These are phyloP conservation scores for Dionaea muscipula DNA, from an alignment of 179 eudicot species.

Conservation along the genomic window DNA sequence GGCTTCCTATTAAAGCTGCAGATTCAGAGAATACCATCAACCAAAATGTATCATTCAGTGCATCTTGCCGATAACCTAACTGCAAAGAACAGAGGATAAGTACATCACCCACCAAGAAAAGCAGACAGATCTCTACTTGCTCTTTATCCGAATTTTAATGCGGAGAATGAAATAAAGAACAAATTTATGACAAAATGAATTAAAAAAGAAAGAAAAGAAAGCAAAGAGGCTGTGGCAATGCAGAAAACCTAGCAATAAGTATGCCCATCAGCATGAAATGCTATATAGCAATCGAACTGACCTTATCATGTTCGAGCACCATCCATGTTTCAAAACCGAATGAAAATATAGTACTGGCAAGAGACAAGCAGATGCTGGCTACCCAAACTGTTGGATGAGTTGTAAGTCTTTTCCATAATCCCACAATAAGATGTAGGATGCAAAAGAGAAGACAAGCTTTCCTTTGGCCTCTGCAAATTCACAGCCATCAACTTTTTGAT, in stretches of 20 bases:
- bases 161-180: no score
- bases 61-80: constrained; percentile 75
- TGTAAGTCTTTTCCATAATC: constrained; percentile 46
- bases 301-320: constrained; percentile 92
- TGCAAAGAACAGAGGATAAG: constrained; percentile 19
- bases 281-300: constrained; percentile 16
- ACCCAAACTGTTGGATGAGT: constrained; percentile 50
- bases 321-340: constrained; percentile 91
- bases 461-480: constrained; percentile 74
- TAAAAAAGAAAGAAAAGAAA: neutral
- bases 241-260: neutral
- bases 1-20: constrained; percentile 61
- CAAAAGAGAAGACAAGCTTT: constrained; percentile 61
- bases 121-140: neutral
- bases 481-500: constrained; percentile 9
- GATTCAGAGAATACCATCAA: constrained; percentile 63
- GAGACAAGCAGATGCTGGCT: constrained; percentile 60
- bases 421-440: constrained; percentile 58
- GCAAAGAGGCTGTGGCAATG: neutral
- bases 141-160: neutral
- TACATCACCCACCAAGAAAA: constrained; percentile 1
- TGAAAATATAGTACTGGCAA: constrained; percentile 65
- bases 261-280: neutral
- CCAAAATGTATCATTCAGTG: constrained; percentile 79
- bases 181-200: no score